These are phyloP conservation scores for Takashimella koratensis DNA, from an alignment of 1,284 basidiomycete species.

Conservation along the genomic window DNA sequence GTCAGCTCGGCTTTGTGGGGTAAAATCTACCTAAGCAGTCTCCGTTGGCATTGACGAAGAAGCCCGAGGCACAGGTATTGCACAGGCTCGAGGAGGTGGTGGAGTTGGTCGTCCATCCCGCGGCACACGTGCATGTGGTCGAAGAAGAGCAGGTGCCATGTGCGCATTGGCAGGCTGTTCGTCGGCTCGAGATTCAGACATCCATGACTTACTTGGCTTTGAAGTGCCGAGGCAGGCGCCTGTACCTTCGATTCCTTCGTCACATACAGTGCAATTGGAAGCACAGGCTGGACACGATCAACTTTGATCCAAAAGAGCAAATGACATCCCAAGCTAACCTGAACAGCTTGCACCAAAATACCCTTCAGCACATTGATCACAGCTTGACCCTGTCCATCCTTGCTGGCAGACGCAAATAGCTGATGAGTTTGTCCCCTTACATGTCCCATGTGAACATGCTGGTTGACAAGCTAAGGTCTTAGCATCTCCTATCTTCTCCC, in stretches of 20 bases:
- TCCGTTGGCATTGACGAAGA: conserved; percentile 32
- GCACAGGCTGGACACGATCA: conserved; percentile 30
- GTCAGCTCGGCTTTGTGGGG: not conserved
- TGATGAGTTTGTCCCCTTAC: conserved; percentile 9
- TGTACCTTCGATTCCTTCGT: conserved; percentile 46
- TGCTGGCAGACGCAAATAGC: conserved; percentile 25
- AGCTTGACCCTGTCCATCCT: conserved; percentile 33
- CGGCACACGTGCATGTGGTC: conserved; percentile 45
- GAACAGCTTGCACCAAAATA: conserved; percentile 43
- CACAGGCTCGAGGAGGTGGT: conserved; percentile 32
- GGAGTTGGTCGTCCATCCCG: conserved; percentile 46
- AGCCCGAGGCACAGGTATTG: conserved; percentile 46
- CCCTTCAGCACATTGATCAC: conserved; percentile 37
- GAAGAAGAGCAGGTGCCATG: conserved; percentile 45
- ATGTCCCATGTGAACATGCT: conserved; percentile 30
- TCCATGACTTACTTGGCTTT: conserved; percentile 16
- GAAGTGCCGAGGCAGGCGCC: conserved; percentile 45
- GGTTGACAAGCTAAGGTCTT: conserved; percentile 28
- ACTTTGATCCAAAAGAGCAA: not conserved
- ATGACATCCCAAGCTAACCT: conserved; percentile 14
- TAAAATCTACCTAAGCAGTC: conserved; percentile 44
- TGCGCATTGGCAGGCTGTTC: conserved; percentile 47
- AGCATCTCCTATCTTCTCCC: not conserved
- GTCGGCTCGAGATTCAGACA: not conserved
- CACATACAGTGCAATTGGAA: conserved; percentile 40